A percentile compares a stretch with the other conserved stretches of the same genome.
Conservation (phyloP, 805 yeast genomes). For the Clavispora fructus region DNA sequence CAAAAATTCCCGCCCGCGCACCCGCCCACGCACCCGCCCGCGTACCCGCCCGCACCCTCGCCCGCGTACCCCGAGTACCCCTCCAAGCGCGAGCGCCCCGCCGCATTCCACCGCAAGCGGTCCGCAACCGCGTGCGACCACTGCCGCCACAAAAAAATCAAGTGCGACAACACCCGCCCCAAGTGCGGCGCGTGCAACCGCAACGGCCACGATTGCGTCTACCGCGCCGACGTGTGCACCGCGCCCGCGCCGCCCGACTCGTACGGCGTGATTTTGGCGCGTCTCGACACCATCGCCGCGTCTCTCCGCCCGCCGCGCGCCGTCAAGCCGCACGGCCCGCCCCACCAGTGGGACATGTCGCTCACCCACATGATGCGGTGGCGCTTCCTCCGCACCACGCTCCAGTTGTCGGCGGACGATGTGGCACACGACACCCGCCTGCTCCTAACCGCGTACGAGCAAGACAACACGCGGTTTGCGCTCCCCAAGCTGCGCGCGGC, state of each 20-base stretch:
- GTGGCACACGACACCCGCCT: conserved; percentile 3
- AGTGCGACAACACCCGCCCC: conserved; percentile 34
- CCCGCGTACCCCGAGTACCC: background rate
- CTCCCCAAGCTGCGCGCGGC: background rate
- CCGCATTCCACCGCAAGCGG: conserved; percentile 1
- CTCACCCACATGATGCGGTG: conserved; percentile 25
- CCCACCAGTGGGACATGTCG: conserved; percentile 30
- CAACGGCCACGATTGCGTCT: conserved; percentile 27
- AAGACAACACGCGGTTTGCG: background rate
- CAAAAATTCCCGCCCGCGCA: no score
- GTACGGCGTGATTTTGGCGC: background rate
- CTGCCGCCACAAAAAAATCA: conserved; percentile 31
- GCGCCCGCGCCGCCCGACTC: background rate
- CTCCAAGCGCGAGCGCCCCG: background rate
- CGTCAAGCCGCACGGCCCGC: background rate
- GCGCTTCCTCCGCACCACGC: conserved; percentile 17
- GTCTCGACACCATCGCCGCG: background rate
- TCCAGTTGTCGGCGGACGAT: conserved; percentile 9
- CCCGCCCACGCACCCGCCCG: no score
- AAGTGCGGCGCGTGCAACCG: conserved; percentile 30
- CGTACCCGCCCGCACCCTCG: background rate
- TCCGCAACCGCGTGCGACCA: conserved; percentile 31
- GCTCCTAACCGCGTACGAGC: conserved; percentile 4
- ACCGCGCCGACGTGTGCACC: conserved; percentile 20
- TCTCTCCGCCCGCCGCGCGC: conserved; percentile 9